Conservation (phyloP, 495 filamentous ascomycete species). For the Podospora fimiseda region DNA sequence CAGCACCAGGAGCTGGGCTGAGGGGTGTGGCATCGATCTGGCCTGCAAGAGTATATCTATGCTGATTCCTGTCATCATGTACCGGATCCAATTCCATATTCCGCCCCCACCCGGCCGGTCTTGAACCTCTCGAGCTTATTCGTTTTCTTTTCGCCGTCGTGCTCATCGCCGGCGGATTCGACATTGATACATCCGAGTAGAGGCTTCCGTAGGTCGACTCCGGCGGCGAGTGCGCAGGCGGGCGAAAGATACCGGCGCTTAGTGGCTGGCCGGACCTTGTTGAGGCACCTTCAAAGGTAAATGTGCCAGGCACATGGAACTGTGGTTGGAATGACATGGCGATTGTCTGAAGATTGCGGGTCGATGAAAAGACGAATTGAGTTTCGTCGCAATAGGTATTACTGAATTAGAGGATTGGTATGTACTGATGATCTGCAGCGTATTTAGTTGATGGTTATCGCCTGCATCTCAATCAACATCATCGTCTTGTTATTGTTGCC, state of each 20-base stretch:
- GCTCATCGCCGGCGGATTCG: conserved; percentile 14
- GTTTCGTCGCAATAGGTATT: no score
- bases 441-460: no score
- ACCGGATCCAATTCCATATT: conserved; percentile 26
- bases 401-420: no score
- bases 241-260: conserved; percentile 58
- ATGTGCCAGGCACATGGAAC: conserved; percentile 44
- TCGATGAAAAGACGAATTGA: no score
- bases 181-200: conserved; percentile 35
- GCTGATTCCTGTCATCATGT: conserved; percentile 17
- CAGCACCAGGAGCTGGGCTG: conserved; percentile 40
- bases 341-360: no score
- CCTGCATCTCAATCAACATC: not conserved
- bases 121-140: conserved; percentile 26
- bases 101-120: conserved; percentile 23
- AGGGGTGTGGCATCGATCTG: conserved; percentile 55
- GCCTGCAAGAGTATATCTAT: conserved; percentile 49
- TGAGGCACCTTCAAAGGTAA: conserved; percentile 39
- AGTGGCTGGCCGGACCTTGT: conserved; percentile 34
- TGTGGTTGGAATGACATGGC: conserved; percentile 39
- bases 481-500: not conserved
- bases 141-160: conserved; percentile 40
- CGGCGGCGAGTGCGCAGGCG: conserved; percentile 55
- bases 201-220: conserved; percentile 52
- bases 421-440: no score